Evolutionary conservation across 2,329 filamentous ascomycete species (phyloP).

Genomic region (Penicillium sp.): DNA sequence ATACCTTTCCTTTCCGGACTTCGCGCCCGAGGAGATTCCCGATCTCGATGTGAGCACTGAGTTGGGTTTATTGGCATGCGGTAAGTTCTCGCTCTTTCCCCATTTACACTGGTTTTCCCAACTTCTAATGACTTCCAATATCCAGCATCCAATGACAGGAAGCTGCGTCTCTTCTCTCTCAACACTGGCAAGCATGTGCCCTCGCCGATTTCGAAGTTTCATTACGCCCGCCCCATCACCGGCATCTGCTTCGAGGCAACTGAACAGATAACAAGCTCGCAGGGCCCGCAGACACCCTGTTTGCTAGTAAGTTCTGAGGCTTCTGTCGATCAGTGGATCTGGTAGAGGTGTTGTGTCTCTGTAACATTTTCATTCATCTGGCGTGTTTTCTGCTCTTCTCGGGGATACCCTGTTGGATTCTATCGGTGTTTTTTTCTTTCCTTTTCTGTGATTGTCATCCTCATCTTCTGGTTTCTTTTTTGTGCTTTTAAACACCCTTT

Average conservation of each 20-base stretch:
- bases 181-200: slow-evolving; percentile 39
- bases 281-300: slow-evolving; percentile 38
- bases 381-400: neutral
- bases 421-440: neutral
- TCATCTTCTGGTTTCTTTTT: neutral
- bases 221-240: slow-evolving; percentile 32
- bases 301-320: slow-evolving; percentile 39
- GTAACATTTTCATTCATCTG: neutral
- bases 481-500: neutral
- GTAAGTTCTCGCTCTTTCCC: slow-evolving; percentile 27
- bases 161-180: slow-evolving; percentile 45
- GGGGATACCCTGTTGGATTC: neutral
- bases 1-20: slow-evolving; percentile 43
- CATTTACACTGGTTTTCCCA: neutral
- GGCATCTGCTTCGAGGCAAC: slow-evolving; percentile 42
- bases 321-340: slow-evolving; percentile 45
- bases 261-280: slow-evolving; percentile 21
- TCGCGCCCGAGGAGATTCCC: slow-evolving; percentile 31
- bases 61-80: slow-evolving; percentile 43
- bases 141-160: slow-evolving; percentile 39
- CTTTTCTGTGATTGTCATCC: neutral
- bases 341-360: slow-evolving; percentile 26
- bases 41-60: slow-evolving; percentile 45
- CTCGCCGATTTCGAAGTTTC: slow-evolving; percentile 33
- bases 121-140: neutral